Base-by-base conservation (phyloP, 805 yeast species). In the Hanseniaspora jakobsenii region DNA sequence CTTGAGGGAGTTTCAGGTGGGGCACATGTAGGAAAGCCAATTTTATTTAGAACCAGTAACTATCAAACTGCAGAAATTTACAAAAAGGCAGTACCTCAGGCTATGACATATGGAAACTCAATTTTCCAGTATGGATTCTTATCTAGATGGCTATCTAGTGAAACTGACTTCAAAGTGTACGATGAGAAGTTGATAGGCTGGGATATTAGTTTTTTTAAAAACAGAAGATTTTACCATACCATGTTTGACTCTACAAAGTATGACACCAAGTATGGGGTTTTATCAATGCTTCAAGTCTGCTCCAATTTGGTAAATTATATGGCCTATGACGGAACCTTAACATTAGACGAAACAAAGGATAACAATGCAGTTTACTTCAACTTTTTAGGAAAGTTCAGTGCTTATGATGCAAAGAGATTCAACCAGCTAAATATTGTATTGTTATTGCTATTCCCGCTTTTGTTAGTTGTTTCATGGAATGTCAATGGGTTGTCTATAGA, bases 1-100 rank as follows among this genome's bases (percentile, higher is more conserved):
- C 64, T 86, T 50, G 96, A 86, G 65, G 95, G 95, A 14, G 83
- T 95, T 0, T 95, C 95, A 2, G 81, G 91, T 1, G 95, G 95
- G 21, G 87, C 91, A 3, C n/a, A 30, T 22, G 62, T 55, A 18
- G 41, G 43, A 21, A 75, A 80, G 51, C 82, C 95, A 1, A 68
- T 83, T 17, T 63, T 86, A 38, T 85, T 87, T 59, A 71, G 95
- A 59, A 77, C 86, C n/a, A 75, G 93, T 0, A 93, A 85, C 56
- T 70, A 69, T 49, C 82, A 81, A 1, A 73, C 84, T 10, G 75
- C 81, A 1, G 71, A 72, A 48, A 70, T 74, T 51, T 73, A 66
- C 48, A 71, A 72, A 50, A 59, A 67, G 18, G 66, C 68, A 3
- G 87, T 75, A 1, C 38, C 38, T n/a, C n/a, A 19, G 16, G 63